A percentile compares a stretch with the other conserved stretches of the same genome.
phyloP scores from a whole-genome alignment of 78 protist genomes.

The Cyanophora paradoxa region DNA sequence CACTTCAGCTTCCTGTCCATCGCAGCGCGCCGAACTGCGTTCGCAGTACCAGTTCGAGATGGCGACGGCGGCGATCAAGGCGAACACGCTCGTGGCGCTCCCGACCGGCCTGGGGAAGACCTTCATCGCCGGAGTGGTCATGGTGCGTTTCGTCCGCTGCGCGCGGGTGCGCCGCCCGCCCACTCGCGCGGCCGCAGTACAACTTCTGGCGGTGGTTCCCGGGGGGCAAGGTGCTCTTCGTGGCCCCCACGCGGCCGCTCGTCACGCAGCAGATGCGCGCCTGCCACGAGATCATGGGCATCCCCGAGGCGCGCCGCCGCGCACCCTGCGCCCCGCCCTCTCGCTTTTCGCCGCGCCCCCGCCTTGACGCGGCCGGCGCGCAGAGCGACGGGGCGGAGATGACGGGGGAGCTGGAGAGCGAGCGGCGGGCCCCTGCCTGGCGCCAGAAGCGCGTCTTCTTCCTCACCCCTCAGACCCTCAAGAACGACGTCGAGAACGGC shows the following conservation, averaged over 20 bases:
- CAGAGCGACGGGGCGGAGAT: conserved; percentile 17
- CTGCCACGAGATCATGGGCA: conserved; percentile 46
- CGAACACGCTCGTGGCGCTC: conserved; percentile 71
- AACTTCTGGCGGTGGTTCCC: conserved; percentile 92
- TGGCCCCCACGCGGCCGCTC: conserved; percentile 92
- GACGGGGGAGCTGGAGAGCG: conserved; percentile 36
- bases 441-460: conserved; percentile 63
- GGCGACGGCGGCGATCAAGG: not conserved
- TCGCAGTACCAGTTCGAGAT: not conserved
- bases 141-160: conserved; percentile 82
- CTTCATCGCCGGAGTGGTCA: conserved; percentile 87
- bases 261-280: conserved; percentile 85
- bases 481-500: conserved; percentile 51
- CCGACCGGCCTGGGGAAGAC: conserved; percentile 98
- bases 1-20: no score
- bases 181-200: no score
- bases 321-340: not conserved
- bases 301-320: no score
- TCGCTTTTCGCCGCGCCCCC: no score
- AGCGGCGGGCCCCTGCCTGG: conserved; percentile 32
- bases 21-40: no score
- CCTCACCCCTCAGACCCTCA: conserved; percentile 75
- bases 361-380: no score
- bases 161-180: not conserved
- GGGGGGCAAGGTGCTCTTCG: conserved; percentile 68